Evolutionary conservation across 1,284 basidiomycete genomes (phyloP).

Genomic region (Puccinia horiana): DNA sequence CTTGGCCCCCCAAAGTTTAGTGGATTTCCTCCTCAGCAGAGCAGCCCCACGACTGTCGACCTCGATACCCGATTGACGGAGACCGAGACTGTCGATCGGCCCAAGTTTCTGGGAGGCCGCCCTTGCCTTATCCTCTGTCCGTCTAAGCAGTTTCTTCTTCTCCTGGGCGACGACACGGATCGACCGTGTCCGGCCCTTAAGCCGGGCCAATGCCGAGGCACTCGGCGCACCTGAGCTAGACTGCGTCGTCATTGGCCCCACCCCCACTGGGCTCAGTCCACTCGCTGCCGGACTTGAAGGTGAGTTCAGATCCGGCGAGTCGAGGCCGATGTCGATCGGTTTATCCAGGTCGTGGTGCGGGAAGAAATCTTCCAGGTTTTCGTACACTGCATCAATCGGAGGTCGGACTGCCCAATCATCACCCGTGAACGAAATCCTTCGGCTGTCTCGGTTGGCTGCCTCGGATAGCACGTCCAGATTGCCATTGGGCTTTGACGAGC

Average conservation of each 20-base stretch:
- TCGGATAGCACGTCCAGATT: not conserved
- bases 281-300: constrained; percentile 61
- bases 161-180: constrained; percentile 85
- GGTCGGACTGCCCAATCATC: constrained; percentile 70
- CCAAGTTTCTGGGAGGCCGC: not conserved
- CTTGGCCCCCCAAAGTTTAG: constrained; percentile 92
- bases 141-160: constrained; percentile 38
- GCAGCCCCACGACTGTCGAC: constrained; percentile 53
- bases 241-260: not conserved
- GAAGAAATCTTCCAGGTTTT: constrained; percentile 91
- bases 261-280: not conserved
- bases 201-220: constrained; percentile 3
- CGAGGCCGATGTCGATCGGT: constrained; percentile 77
- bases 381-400: constrained; percentile 87
- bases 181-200: constrained; percentile 65
- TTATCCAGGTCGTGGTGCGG: constrained; percentile 94
- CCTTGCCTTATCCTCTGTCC: constrained; percentile 20
- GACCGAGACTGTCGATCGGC: not conserved
- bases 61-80: not conserved
- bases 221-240: not conserved
- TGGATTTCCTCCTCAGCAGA: constrained; percentile 76
- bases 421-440: constrained; percentile 43
- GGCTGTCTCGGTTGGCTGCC: not conserved
- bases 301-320: constrained; percentile 67
- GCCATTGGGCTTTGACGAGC: not conserved